These are phyloP conservation scores for Mycena rosella DNA, from an alignment of 768 basidiomycete species.

Conservation along the genomic window DNA sequence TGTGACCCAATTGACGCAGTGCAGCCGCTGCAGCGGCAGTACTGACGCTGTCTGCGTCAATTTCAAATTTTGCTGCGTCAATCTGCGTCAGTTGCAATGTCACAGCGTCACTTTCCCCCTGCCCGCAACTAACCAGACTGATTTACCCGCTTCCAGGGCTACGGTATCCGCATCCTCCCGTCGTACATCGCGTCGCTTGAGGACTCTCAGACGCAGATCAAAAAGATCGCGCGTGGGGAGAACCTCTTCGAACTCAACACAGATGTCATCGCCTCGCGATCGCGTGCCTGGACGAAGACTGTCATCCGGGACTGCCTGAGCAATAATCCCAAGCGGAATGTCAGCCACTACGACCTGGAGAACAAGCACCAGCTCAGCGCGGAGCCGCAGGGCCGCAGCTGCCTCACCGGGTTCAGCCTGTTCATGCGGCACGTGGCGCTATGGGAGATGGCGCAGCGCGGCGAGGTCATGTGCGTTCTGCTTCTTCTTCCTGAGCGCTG, in stretches of 20 bases:
- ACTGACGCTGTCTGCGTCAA: too few relatives aligned
- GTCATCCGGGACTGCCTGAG: neutral
- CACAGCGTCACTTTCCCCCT: too few relatives aligned
- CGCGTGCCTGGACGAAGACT: slow-evolving; percentile 11
- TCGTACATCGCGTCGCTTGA: slow-evolving; percentile 3
- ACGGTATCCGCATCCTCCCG: slow-evolving; percentile 3
- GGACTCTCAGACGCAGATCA: neutral
- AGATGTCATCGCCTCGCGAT: slow-evolving; percentile 2
- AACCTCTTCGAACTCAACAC: slow-evolving; percentile 10
- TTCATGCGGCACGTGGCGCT: slow-evolving; percentile 31
- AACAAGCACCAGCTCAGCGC: slow-evolving; percentile 23
- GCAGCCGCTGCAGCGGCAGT: too few relatives aligned
- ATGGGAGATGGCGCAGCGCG: slow-evolving; percentile 20
- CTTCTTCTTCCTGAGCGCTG: too few relatives aligned
- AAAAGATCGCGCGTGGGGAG: slow-evolving; percentile 4
- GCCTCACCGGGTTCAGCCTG: slow-evolving; percentile 19
- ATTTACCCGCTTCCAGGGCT: slow-evolving; percentile 1
- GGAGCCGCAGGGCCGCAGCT: slow-evolving; percentile 22
- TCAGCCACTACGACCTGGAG: slow-evolving; percentile 16
- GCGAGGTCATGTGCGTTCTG: slow-evolving; percentile 12
- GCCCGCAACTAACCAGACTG: too few relatives aligned
- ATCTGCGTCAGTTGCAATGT: too few relatives aligned
- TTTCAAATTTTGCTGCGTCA: too few relatives aligned
- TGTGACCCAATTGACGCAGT: too few relatives aligned
- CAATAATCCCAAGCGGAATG: neutral